These are phyloP conservation scores for Plasmodium coatneyi DNA, from an alignment of 169 alveolate species.

Conservation along the genomic window DNA sequence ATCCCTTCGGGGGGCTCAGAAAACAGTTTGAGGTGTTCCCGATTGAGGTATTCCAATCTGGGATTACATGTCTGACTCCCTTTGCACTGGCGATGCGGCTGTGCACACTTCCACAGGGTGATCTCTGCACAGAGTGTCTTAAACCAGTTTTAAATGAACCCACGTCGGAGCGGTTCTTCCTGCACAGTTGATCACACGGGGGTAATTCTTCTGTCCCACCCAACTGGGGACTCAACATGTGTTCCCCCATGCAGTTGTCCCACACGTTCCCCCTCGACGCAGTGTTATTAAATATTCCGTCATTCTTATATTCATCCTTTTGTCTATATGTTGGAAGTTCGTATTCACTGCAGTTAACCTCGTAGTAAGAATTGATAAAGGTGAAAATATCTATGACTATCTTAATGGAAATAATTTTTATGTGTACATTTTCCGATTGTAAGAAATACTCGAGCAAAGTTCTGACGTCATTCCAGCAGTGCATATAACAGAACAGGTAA, in stretches of 20 bases:
- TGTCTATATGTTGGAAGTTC: background rate
- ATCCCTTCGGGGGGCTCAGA: background rate
- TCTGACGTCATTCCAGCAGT: constrained; percentile 73
- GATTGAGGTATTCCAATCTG: background rate
- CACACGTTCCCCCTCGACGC: background rate
- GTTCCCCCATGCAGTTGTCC: background rate
- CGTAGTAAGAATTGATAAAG: constrained; percentile 58
- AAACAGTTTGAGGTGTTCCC: background rate
- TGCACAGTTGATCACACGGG: background rate
- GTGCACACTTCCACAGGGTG: background rate
- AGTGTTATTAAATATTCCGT: background rate
- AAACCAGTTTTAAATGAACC: background rate
- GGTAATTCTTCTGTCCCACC: background rate
- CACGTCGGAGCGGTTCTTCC: background rate
- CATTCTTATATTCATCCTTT: constrained; percentile 20
- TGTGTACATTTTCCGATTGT: constrained; percentile 68
- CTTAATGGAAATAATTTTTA: constrained; percentile 63
- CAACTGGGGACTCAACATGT: background rate
- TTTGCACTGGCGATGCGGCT: background rate
- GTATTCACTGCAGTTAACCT: constrained; percentile 1
- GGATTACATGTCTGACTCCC: background rate
- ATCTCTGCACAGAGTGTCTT: background rate
- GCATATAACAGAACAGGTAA: constrained; percentile 71
- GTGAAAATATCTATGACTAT: constrained; percentile 57
- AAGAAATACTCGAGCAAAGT: constrained; percentile 37